Evolutionary conservation across 805 yeast genomes (phyloP), one percentile per base, ranked within the genome.

Genomic region (Yarrowia sp.): DNA sequence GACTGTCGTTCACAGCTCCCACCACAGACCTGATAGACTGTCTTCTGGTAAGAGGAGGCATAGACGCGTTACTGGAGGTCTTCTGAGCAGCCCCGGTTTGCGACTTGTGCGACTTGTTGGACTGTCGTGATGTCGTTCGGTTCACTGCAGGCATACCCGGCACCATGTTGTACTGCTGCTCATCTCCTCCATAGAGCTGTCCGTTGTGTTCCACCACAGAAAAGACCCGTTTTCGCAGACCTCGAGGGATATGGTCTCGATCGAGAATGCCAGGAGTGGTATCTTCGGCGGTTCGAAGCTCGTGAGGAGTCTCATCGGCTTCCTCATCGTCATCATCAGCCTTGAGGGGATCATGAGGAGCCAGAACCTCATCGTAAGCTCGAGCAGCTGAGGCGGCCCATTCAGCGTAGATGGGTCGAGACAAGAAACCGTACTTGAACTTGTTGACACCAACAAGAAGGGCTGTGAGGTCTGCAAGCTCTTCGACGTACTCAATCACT

Each of bases 381-480:
- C 64, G 17, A 17, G 64, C 64, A 30, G 64, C 64, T 0, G 64
- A 58, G 33, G 64, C 64, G 9, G 70, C 70, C 70, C 70, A 64
- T 7, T 69, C 71, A 9, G 69, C 73, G 39, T 55, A 68, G 9
- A 83, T 71, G 0, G 86, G 81, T 15, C 86, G 78, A 53, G 85
- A 81, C 68, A 84, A 72, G 70, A 84, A 84, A 1, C 87, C 85
- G 70, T 82, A 83, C 70, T 81, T 82, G 72, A 84, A 84, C 70
- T 80, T 82, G 68, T 81, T 79, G 12, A 81, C 83, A 33, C 87
- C 87, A 34, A 82, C 84, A 5, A 84, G 71, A 3, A 80, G 71
- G 68, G 80, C 82, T 0, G 82, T 76, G 38, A 84, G 69, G 56
- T 77, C 79, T 7, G 80, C 68, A 13, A 84, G 73, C 70, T 82